Conservation (phyloP, 2,329 filamentous ascomycete species). For the Fusarium bactridioides region DNA sequence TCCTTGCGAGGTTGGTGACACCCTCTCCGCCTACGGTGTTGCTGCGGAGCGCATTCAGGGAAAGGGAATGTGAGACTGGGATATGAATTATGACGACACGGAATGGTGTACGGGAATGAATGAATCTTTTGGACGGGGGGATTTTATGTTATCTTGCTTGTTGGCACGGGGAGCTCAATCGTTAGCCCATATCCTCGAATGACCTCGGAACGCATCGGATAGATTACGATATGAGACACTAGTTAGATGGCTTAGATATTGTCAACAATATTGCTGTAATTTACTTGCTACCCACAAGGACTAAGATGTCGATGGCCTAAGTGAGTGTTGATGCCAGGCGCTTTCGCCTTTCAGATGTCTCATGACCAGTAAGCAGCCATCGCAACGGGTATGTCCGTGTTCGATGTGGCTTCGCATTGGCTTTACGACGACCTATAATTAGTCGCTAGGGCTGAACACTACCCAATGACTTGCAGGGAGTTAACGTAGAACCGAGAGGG, state of each 20-base stretch:
- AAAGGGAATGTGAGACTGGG: slow-evolving; percentile 37
- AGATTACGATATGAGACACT: slow-evolving; percentile 12
- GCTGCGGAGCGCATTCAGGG: slow-evolving; percentile 47
- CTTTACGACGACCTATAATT: slow-evolving; percentile 6
- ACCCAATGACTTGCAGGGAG: not conserved
- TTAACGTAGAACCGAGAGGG: not conserved
- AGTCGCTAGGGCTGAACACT: not conserved
- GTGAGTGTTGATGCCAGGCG: not conserved
- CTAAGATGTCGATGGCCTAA: no score
- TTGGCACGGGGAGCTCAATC: not conserved
- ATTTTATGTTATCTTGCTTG: not conserved
- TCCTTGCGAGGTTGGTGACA: slow-evolving; percentile 49
- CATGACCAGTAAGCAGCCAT: not conserved
- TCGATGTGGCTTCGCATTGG: not conserved
- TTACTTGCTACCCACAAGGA: not conserved
- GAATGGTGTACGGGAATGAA: not conserved
- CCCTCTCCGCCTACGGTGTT: slow-evolving; percentile 42
- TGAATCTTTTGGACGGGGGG: not conserved
- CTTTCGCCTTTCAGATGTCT: not conserved
- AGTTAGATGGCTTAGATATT: not conserved
- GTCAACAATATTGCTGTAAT: not conserved
- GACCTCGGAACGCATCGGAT: not conserved
- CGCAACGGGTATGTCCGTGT: not conserved
- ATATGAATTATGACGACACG: not conserved
- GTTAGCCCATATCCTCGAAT: not conserved